phyloP scores from a whole-genome alignment of 1,139 yeast genomes.

The Debaryomyces singareniensis region DNA sequence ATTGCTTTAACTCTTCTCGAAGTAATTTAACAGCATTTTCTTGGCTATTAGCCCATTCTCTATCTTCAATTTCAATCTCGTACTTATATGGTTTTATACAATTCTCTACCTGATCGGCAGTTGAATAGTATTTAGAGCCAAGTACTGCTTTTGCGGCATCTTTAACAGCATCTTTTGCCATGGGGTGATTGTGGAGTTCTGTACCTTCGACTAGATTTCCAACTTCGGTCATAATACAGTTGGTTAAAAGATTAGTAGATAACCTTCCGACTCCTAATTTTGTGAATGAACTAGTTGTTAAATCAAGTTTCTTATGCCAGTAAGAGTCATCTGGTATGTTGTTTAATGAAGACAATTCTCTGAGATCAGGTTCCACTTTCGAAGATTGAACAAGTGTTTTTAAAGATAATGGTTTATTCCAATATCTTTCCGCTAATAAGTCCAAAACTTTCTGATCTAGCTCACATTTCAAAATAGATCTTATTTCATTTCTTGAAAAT shows the following conservation, averaged over 20 bases:
- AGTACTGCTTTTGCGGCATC: constrained; percentile 83
- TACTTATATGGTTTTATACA: constrained; percentile 97
- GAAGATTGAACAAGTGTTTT: constrained; percentile 9
- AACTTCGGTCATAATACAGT: constrained; percentile 72
- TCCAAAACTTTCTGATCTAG: constrained; percentile 87
- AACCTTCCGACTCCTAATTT: constrained; percentile 91
- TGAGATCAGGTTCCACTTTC: constrained; percentile 42
- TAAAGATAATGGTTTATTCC: constrained; percentile 61
- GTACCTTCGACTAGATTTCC: constrained; percentile 68
- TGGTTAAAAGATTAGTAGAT: constrained; percentile 77
- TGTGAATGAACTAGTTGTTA: constrained; percentile 77
- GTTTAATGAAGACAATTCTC: constrained; percentile 41
- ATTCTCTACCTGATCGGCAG: constrained; percentile 97
- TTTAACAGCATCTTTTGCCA: constrained; percentile 72
- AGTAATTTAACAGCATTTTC: constrained; percentile 70
- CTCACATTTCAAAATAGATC: constrained; percentile 71
- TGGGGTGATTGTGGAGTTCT: constrained; percentile 74
- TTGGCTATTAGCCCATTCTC: constrained; percentile 84
- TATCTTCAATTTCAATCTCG: constrained; percentile 91
- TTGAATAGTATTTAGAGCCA: constrained; percentile 72
- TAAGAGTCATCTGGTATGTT: constrained; percentile 63
- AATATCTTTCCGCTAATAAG: constrained; percentile 80
- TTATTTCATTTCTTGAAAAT: constrained; percentile 79
- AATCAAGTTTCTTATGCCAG: constrained; percentile 86
- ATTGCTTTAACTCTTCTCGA: constrained; percentile 81